phyloP scores from a whole-genome alignment of 2,329 filamentous ascomycete species.

The Talaromyces albobiverticillius region DNA sequence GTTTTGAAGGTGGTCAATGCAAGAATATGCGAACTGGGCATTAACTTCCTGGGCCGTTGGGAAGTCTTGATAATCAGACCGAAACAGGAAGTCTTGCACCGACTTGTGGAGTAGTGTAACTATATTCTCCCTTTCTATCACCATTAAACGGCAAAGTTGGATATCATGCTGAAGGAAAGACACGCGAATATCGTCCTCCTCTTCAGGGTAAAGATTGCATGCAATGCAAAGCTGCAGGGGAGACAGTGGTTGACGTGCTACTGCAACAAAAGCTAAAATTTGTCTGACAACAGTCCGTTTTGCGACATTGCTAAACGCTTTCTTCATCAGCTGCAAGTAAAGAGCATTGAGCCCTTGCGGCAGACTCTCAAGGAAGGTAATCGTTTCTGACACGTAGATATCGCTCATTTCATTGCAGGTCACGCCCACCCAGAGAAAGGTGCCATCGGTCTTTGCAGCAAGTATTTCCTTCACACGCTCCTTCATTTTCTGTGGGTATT shows the following conservation, averaged over 20 bases:
- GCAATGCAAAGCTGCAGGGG: neutral
- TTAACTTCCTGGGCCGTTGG: neutral
- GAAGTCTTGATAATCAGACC: neutral
- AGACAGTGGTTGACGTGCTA: conserved; percentile 14
- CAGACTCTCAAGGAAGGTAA: neutral
- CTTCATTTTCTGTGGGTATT: neutral
- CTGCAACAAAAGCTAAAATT: conserved; percentile 13
- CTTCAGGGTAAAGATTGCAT: neutral
- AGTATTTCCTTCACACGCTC: neutral
- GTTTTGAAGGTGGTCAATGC: neutral
- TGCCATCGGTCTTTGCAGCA: neutral
- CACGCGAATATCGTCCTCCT: neutral
- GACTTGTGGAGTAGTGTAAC: conserved; percentile 16
- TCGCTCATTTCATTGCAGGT: neutral
- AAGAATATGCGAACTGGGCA: neutral
- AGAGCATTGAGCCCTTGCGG: neutral
- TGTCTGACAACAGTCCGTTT: neutral
- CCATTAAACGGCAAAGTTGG: conserved; percentile 13
- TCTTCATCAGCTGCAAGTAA: neutral
- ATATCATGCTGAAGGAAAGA: conserved; percentile 14
- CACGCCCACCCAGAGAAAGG: conserved; percentile 1
- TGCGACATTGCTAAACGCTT: neutral
- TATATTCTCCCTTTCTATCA: conserved; percentile 13
- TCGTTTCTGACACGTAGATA: neutral
- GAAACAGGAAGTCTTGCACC: conserved; percentile 16